These are phyloP conservation scores for Penicillium waksmanii DNA, from an alignment of 495 filamentous ascomycete genomes.

Conservation along the genomic window DNA sequence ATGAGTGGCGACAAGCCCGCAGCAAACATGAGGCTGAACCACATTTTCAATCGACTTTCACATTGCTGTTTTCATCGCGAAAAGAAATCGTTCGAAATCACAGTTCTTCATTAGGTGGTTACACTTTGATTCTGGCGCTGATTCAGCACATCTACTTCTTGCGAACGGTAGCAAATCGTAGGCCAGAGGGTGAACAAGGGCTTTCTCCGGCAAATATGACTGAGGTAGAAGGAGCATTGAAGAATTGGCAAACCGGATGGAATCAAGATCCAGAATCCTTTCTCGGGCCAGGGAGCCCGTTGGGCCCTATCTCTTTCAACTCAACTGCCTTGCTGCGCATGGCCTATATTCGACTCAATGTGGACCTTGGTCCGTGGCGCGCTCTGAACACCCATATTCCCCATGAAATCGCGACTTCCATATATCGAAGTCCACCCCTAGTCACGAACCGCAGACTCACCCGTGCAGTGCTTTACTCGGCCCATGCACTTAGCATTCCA, in stretches of 20 bases:
- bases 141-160: slow-evolving; percentile 39
- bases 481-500: slow-evolving; percentile 43
- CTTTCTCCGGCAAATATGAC: slow-evolving; percentile 41
- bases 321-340: slow-evolving; percentile 41
- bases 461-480: slow-evolving; percentile 36
- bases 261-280: slow-evolving; percentile 26
- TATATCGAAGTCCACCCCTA: slow-evolving; percentile 17
- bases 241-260: slow-evolving; percentile 35
- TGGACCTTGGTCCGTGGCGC: slow-evolving; percentile 27
- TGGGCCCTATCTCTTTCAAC: slow-evolving; percentile 39
- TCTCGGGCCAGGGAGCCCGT: slow-evolving; percentile 27
- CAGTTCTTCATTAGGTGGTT: slow-evolving; percentile 33
- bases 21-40: not conserved
- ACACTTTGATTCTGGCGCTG: slow-evolving; percentile 39
- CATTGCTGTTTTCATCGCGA: not conserved
- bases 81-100: not conserved
- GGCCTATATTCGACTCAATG: slow-evolving; percentile 42
- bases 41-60: not conserved
- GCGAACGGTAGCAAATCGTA: slow-evolving; percentile 12
- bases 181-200: slow-evolving; percentile 25
- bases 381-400: slow-evolving; percentile 38
- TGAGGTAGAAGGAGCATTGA: slow-evolving; percentile 49
- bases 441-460: slow-evolving; percentile 20
- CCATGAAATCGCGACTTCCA: slow-evolving; percentile 13
- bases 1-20: slow-evolving; percentile 24